A percentile compares a stretch with the other conserved stretches of the same genome.
These are phyloP conservation scores for Colletotrichum agaves DNA, from an alignment of 2,329 filamentous ascomycete genomes.

Conservation along the genomic window DNA sequence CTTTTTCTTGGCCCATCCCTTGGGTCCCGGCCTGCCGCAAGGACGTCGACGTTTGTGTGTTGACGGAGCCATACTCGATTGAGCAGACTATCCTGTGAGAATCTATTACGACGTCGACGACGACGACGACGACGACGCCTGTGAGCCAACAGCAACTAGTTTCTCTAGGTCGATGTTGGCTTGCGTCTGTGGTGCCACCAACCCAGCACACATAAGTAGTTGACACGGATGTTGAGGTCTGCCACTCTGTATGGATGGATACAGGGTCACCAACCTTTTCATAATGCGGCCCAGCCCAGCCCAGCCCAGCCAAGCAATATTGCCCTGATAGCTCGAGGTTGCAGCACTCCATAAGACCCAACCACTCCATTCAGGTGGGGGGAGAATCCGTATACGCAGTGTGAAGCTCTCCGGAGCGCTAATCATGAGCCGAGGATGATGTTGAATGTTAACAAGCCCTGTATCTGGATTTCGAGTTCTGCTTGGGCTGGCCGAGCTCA, in stretches of 20 bases:
- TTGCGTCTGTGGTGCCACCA: constrained; percentile 30
- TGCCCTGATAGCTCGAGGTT: background rate
- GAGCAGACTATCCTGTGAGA: constrained; percentile 14
- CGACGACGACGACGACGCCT: background rate
- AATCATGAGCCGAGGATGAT: constrained; percentile 5
- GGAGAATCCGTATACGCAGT: background rate
- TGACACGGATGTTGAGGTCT: constrained; percentile 3
- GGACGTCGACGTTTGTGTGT: background rate
- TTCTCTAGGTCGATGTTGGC: background rate
- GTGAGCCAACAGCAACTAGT: constrained; percentile 4
- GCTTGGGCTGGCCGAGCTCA: too few relatives aligned
- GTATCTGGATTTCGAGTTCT: background rate
- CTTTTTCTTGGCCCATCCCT: too few relatives aligned
- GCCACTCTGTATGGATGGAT: background rate
- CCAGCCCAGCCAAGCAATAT: constrained; percentile 6
- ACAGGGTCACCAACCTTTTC: background rate
- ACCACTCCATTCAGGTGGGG: background rate
- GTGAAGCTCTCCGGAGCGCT: background rate
- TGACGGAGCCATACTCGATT: constrained; percentile 15
- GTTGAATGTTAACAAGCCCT: background rate
- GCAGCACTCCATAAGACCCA: background rate
- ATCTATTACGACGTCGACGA: background rate
- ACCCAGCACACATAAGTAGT: background rate
- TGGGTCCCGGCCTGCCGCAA: background rate
- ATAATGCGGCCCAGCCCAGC: constrained; percentile 3